Conservation (phyloP, 129 eudicot species). For the Ambrosia trifida region DNA sequence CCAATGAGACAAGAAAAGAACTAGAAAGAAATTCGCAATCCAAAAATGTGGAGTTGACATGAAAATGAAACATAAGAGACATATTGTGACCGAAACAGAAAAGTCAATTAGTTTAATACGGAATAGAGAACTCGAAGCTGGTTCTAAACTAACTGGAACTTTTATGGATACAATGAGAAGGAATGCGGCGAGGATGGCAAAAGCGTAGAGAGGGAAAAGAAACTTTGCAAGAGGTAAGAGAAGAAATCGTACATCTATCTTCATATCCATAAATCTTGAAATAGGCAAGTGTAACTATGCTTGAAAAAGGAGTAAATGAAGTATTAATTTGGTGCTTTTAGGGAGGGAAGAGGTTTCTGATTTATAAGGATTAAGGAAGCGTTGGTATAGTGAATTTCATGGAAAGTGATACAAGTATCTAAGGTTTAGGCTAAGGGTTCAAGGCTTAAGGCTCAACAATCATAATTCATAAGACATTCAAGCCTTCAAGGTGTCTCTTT, state of each 20-base stretch:
- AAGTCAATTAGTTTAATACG: slow-evolving; percentile 7
- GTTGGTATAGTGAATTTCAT: too few species aligned
- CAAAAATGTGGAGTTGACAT: slow-evolving; percentile 18
- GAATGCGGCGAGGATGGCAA: neutral
- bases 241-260: slow-evolving; percentile 6
- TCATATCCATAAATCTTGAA: neutral
- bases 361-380: too few species aligned
- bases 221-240: slow-evolving; percentile 11
- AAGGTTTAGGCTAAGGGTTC: too few species aligned
- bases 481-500: too few species aligned
- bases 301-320: too few species aligned
- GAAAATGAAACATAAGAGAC: slow-evolving; percentile 12
- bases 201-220: neutral
- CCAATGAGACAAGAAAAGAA: slow-evolving; percentile 17
- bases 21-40: neutral
- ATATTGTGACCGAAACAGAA: neutral
- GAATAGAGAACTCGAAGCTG: neutral
- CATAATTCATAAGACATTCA: too few species aligned
- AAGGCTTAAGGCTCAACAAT: too few species aligned
- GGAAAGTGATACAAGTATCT: too few species aligned
- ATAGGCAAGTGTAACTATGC: too few species aligned
- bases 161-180: slow-evolving; percentile 23
- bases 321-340: too few species aligned
- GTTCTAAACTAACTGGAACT: neutral
- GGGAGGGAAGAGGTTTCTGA: too few species aligned